Evolutionary conservation across 495 filamentous ascomycete genomes (phyloP).

Genomic region (Neurospora discreta): DNA sequence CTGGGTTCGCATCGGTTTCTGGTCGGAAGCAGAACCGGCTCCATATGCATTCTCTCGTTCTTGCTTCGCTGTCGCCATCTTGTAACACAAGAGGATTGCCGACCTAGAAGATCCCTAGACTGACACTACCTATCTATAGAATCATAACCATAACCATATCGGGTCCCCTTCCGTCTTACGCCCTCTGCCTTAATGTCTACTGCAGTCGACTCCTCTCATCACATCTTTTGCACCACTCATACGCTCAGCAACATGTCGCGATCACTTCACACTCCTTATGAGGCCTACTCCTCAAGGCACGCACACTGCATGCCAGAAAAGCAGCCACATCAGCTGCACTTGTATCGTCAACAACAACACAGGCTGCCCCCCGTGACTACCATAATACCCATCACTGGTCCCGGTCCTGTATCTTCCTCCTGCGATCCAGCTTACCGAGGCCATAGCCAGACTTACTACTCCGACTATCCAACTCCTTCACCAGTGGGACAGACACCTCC

Average conservation of each 20-base stretch:
- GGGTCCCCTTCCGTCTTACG: slow-evolving; percentile 1
- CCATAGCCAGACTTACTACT: slow-evolving; percentile 13
- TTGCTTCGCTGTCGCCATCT: slow-evolving; percentile 1
- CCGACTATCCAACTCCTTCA: slow-evolving; percentile 27
- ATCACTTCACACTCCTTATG: slow-evolving; percentile 30
- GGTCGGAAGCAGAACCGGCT: slow-evolving; percentile 7
- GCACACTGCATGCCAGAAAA: slow-evolving; percentile 30
- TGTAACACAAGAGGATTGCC: not conserved
- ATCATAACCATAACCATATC: slow-evolving; percentile 8
- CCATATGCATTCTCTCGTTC: not conserved
- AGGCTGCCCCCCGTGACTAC: slow-evolving; percentile 22
- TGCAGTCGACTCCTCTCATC: slow-evolving; percentile 28
- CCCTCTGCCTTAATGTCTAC: slow-evolving; percentile 24
- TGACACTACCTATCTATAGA: slow-evolving; percentile 7
- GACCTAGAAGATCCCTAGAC: slow-evolving; percentile 5
- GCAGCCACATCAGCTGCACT: slow-evolving; percentile 10
- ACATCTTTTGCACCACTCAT: slow-evolving; percentile 31
- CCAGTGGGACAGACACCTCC: slow-evolving; percentile 27
- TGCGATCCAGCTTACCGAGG: slow-evolving; percentile 18
- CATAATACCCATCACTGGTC: slow-evolving; percentile 15
- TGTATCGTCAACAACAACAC: slow-evolving; percentile 3
- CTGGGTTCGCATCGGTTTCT: slow-evolving; percentile 16
- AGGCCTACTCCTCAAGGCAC: slow-evolving; percentile 29
- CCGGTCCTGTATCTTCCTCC: slow-evolving; percentile 13
- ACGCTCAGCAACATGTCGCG: slow-evolving; percentile 38